Base-by-base conservation (phyloP, 2,329 filamentous ascomycete genomes). In the Cryphonectria japonica region DNA sequence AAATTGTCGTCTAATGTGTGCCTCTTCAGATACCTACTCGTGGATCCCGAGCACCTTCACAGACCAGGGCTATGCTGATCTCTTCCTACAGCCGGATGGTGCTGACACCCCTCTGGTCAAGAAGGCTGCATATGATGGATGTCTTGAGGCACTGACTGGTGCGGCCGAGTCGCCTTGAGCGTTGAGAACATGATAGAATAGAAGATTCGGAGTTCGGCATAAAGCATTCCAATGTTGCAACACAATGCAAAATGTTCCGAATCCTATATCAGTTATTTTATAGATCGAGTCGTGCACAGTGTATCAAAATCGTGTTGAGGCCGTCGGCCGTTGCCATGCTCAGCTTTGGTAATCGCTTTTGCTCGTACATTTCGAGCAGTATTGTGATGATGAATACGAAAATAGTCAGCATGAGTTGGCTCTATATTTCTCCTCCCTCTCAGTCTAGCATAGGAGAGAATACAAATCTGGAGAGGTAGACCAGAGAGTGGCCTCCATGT, bases 11-110 rank as follows among this genome's bases (percentile, higher is more conserved):
- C 34, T 34, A 34, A 34, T 41, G 13, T 19, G 19, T n/a, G 34
- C 41, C 34, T 22, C 11, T 57, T 16, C 39, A 60, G 54, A 60
- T 43, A 60, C 52, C 73, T 81, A 82, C 70, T 80, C 78, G 74
- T 83, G 82, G 82, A 78, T 83, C 32, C 82, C 82, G 1, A 46
- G 63, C 26, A 76, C 76, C 39, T 83, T 83, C 73, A 29, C 74
- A 1, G 80, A 80, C 19, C 69, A 80, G 69, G 82, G 82, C 5
- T 66, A 59, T 29, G 50, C 64, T 1, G 64, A 66, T 57, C 46
- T 66, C 8, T 66, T 66, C 22, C 37, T 66, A 3, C 64, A 66
- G 43, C 64, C 50, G 19, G 50, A 41, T 29, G 64, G 64, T 8
- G 3, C 46, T 26, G 46, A 57, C 32, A 66, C 64, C 8, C 64